Conservation (phyloP, 192 early-diverging fungal genomes). For the Coemansia sp. region DNA sequence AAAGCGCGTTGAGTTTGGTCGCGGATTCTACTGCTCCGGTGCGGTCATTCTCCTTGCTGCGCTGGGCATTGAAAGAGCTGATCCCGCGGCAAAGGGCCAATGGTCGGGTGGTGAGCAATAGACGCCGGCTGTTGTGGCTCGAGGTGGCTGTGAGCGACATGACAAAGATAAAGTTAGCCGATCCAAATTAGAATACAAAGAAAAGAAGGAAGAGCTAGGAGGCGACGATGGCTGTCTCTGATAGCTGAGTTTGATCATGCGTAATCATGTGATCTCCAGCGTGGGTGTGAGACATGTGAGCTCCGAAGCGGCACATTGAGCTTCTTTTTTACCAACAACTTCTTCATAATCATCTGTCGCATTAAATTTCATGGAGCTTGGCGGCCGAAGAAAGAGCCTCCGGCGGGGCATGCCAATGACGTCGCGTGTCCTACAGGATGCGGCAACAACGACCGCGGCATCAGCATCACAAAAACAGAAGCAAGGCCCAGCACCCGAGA, state of each 20-base stretch:
- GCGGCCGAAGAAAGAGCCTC: constrained; percentile 16
- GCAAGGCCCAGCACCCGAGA: neutral
- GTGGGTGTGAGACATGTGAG: neutral
- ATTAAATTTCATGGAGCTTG: constrained; percentile 5
- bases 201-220: neutral
- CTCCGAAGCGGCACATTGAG: neutral
- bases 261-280: neutral
- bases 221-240: neutral
- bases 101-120: neutral
- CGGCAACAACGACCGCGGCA: neutral
- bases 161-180: neutral
- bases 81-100: neutral
- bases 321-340: no score
- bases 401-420: constrained; percentile 19
- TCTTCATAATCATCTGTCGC: neutral
- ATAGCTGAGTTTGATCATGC: constrained; percentile 4
- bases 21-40: neutral
- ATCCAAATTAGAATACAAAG: neutral
- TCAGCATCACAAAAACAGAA: neutral
- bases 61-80: constrained; percentile 7
- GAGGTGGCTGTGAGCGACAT: neutral
- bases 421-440: constrained; percentile 1
- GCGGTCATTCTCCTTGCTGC: neutral
- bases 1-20: neutral
- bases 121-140: neutral